Evolutionary conservation across 495 filamentous ascomycete species (phyloP).

Genomic region (Daldinia caldariorum): DNA sequence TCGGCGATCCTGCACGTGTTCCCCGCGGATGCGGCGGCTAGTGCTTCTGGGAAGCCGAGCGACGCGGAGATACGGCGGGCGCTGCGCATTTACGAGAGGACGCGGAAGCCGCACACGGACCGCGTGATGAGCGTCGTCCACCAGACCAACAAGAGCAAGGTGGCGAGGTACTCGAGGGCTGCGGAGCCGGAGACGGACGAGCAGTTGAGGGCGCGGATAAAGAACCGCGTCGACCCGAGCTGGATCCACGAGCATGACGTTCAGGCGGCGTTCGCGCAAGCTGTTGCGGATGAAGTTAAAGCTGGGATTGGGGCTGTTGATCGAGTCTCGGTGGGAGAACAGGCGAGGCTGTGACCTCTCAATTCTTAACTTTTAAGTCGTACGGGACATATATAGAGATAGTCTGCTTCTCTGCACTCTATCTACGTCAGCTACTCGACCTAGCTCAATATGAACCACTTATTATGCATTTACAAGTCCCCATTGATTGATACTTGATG

Average conservation of each 20-base stretch:
- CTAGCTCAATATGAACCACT: too few relatives aligned
- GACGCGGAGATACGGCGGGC: slow-evolving; percentile 44
- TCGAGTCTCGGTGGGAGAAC: not conserved
- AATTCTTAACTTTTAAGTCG: not conserved
- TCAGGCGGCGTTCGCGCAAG: slow-evolving; percentile 49
- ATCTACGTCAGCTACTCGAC: too few relatives aligned
- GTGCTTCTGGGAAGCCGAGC: slow-evolving; percentile 31
- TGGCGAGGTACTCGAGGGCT: slow-evolving; percentile 31
- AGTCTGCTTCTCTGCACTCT: too few relatives aligned
- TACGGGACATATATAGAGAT: not conserved
- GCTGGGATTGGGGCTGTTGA: too few relatives aligned
- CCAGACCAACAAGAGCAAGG: slow-evolving; percentile 48
- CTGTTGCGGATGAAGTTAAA: not conserved
- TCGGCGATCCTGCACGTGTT: slow-evolving; percentile 42
- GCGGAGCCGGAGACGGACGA: slow-evolving; percentile 50
- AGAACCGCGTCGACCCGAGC: slow-evolving; percentile 49
- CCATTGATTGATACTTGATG: not conserved
- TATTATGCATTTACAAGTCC: not conserved
- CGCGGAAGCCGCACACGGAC: slow-evolving; percentile 56
- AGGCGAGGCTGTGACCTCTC: not conserved
- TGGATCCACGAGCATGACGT: slow-evolving; percentile 63
- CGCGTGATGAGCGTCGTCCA: slow-evolving; percentile 55
- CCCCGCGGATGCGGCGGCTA: slow-evolving; percentile 24
- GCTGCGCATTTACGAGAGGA: slow-evolving; percentile 53
- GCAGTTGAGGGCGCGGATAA: slow-evolving; percentile 52